These are phyloP conservation scores for Dactylellina drechsleri DNA, from an alignment of 2,329 filamentous ascomycete species.

Conservation along the genomic window DNA sequence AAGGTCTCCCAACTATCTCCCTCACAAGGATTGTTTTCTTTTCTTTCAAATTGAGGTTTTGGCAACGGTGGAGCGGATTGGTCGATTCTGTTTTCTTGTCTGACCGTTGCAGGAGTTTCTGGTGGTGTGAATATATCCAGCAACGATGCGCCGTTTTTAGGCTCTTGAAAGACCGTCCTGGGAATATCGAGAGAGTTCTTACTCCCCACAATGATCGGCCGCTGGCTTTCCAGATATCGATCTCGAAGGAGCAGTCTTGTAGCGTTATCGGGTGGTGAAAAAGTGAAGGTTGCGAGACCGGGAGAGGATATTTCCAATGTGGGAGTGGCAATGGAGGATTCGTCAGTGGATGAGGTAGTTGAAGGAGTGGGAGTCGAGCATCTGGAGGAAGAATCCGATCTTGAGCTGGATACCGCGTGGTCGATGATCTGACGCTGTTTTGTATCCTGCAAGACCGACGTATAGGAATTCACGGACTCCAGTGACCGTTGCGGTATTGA, in stretches of 20 bases:
- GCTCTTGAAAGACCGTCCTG: conserved; percentile 26
- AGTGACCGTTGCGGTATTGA: conserved; percentile 4
- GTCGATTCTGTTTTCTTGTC: conserved; percentile 1
- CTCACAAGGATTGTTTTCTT: conserved; percentile 11
- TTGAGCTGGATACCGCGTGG: conserved; percentile 32
- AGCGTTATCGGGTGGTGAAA: conserved; percentile 30
- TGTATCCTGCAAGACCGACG: conserved; percentile 3
- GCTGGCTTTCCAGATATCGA: conserved; percentile 43
- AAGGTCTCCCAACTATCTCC: conserved; percentile 5
- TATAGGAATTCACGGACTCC: not conserved
- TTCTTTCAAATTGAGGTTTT: conserved; percentile 19
- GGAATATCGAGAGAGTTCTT: conserved; percentile 43
- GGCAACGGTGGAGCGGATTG: conserved; percentile 22
- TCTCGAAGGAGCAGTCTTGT: conserved; percentile 31
- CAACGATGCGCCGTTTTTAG: not conserved
- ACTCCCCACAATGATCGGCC: conserved; percentile 39
- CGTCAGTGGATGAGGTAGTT: conserved; percentile 41
- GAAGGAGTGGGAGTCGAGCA: conserved; percentile 47
- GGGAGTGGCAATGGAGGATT: conserved; percentile 44
- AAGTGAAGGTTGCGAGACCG: conserved; percentile 13
- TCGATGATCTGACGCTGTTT: conserved; percentile 23
- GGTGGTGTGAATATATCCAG: conserved; percentile 45
- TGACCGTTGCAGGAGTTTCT: conserved; percentile 25
- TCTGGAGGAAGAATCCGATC: conserved; percentile 38
- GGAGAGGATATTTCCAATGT: conserved; percentile 33